Percentiles rank a stretch among this genome's conserved stretches.
phyloP scores from a whole-genome alignment of 2,329 filamentous ascomycete genomes.

The Stylonectria norvegica region DNA sequence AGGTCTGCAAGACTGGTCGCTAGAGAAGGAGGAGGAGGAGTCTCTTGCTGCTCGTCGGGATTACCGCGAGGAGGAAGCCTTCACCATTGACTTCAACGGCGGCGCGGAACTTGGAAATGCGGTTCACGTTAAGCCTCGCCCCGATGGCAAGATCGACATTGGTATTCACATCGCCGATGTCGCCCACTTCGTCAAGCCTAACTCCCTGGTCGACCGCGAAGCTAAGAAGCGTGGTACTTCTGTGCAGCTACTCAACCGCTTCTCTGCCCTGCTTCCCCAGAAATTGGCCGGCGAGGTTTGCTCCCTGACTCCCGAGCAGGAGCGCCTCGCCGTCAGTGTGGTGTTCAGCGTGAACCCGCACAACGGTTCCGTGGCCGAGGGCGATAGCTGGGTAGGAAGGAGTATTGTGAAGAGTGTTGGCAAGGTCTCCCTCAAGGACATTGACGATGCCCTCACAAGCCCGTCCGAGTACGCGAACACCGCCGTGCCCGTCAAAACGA shows the following conservation, averaged over 20 bases:
- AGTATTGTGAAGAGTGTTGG: slow-evolving; percentile 88
- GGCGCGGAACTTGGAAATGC: slow-evolving; percentile 88
- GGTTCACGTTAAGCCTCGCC: slow-evolving; percentile 80
- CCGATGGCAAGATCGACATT: slow-evolving; percentile 85
- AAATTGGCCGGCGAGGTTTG: slow-evolving; percentile 84
- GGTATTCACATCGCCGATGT: slow-evolving; percentile 94
- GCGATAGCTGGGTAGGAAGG: slow-evolving; percentile 91
- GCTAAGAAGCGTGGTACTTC: slow-evolving; percentile 97
- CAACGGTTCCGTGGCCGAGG: slow-evolving; percentile 74
- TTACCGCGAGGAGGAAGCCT: slow-evolving; percentile 82
- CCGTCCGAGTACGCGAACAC: slow-evolving; percentile 59
- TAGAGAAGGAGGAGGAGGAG: slow-evolving; percentile 77
- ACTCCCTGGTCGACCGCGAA: slow-evolving; percentile 92
- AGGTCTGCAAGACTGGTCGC: slow-evolving; percentile 85
- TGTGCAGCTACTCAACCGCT: slow-evolving; percentile 87
- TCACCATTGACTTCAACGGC: slow-evolving; percentile 89
- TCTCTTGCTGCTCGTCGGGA: slow-evolving; percentile 74
- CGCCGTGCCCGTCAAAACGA: slow-evolving; percentile 67
- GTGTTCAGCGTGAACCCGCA: slow-evolving; percentile 86
- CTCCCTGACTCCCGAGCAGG: slow-evolving; percentile 81
- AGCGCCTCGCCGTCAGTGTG: slow-evolving; percentile 86
- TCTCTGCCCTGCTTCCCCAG: slow-evolving; percentile 82
- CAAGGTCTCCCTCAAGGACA: slow-evolving; percentile 79
- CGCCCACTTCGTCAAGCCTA: slow-evolving; percentile 93
- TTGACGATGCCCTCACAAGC: slow-evolving; percentile 75